Percentiles rank a stretch among this genome's conserved stretches.
Conservation (phyloP, 768 basidiomycete species). For the Russula virescens region DNA sequence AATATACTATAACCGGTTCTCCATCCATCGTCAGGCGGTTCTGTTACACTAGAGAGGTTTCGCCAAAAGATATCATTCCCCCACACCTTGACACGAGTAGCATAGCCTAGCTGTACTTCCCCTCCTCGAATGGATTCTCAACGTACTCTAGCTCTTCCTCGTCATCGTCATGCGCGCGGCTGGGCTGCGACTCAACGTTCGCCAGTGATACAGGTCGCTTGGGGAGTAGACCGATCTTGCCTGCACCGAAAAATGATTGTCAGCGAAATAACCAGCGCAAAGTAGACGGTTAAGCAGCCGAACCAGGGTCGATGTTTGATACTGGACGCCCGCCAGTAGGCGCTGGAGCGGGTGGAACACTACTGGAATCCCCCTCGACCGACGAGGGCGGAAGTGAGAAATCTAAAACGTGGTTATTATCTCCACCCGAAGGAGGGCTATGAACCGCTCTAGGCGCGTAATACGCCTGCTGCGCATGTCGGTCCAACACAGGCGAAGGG, state of each 20-base stretch:
- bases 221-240: slow-evolving; percentile 28
- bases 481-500: slow-evolving; percentile 7
- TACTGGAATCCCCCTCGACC: neutral
- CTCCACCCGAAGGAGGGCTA: neutral
- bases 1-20: neutral
- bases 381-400: neutral
- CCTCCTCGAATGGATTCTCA: slow-evolving; percentile 28
- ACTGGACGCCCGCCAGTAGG: slow-evolving; percentile 13
- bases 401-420: neutral
- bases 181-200: neutral
- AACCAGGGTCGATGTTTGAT: slow-evolving; percentile 22
- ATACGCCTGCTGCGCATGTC: slow-evolving; percentile 20
- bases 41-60: neutral
- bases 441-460: slow-evolving; percentile 16
- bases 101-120: slow-evolving; percentile 12
- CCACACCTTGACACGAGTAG: neutral
- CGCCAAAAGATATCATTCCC: neutral
- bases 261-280: neutral
- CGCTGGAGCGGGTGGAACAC: neutral
- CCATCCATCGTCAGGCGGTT: neutral
- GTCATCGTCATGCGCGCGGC: slow-evolving; percentile 18
- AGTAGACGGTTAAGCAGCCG: neutral
- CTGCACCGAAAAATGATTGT: neutral
- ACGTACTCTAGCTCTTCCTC: slow-evolving; percentile 27
- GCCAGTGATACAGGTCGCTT: slow-evolving; percentile 28